Conservation (phyloP, 2,329 filamentous ascomycete genomes). For the Diaporthe humulicola region DNA sequence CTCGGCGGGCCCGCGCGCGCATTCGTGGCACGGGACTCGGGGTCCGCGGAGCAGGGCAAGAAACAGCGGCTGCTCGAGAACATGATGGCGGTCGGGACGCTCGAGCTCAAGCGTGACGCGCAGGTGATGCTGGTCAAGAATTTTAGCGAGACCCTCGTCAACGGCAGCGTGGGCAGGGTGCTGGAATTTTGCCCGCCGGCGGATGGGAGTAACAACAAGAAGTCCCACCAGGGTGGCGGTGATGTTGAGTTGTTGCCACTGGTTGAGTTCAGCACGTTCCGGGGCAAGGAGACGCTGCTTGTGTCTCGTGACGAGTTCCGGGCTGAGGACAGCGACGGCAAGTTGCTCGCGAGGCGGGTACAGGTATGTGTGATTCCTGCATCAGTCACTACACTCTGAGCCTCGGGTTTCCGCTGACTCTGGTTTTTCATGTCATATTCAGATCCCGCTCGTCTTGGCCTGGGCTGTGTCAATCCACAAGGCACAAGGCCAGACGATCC, state of each 20-base stretch:
- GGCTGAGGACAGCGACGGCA: conserved; percentile 35
- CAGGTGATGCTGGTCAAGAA: conserved; percentile 88
- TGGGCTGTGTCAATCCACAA: conserved; percentile 40
- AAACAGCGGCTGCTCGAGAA: conserved; percentile 75
- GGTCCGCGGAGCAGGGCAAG: conserved; percentile 63
- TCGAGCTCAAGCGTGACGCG: conserved; percentile 78
- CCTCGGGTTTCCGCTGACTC: background rate
- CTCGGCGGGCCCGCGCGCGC: conserved; percentile 70
- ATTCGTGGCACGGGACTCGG: conserved; percentile 74
- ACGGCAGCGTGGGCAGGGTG: conserved; percentile 80
- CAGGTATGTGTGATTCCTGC: conserved; percentile 14
- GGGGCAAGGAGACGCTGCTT: conserved; percentile 25
- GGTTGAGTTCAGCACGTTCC: conserved; percentile 34
- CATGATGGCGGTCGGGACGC: conserved; percentile 76
- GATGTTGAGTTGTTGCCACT: conserved; percentile 29
- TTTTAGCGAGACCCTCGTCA: conserved; percentile 80
- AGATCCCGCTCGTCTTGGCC: conserved; percentile 36
- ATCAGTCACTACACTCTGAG: background rate
- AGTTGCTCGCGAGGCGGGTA: conserved; percentile 33
- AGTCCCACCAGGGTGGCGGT: background rate
- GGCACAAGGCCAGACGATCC: conserved; percentile 39
- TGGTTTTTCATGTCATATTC: background rate
- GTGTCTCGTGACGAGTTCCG: conserved; percentile 36
- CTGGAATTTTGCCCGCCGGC: conserved; percentile 64
- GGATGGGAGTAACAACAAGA: background rate